Percentiles rank a stretch among this genome's conserved stretches.
These are phyloP conservation scores for Trametes hirsuta DNA, from an alignment of 1,284 basidiomycete species.

Conservation along the genomic window DNA sequence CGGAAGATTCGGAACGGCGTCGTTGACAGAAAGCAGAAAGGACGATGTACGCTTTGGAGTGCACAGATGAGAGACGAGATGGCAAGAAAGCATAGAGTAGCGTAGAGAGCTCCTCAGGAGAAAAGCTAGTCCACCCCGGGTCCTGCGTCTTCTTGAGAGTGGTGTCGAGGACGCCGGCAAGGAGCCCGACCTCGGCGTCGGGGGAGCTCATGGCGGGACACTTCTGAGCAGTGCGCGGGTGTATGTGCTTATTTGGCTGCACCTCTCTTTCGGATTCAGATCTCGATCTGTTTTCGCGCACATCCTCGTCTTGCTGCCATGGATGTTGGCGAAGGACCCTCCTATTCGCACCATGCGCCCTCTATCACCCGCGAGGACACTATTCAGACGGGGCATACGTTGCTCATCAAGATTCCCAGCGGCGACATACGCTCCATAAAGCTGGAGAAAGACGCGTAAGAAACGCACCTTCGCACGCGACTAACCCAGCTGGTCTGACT, in stretches of 20 bases:
- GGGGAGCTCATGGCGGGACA: slow-evolving; percentile 15
- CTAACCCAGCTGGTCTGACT: slow-evolving; percentile 16
- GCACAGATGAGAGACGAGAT: slow-evolving; percentile 41
- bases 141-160: slow-evolving; percentile 41
- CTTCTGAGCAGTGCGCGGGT: background rate
- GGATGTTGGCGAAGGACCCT: slow-evolving; percentile 34
- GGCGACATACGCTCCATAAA: slow-evolving; percentile 71
- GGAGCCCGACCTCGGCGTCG: slow-evolving; percentile 18
- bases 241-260: slow-evolving; percentile 19
- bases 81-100: slow-evolving; percentile 61
- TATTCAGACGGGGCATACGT: slow-evolving; percentile 64
- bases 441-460: slow-evolving; percentile 68
- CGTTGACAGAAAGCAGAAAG: slow-evolving; percentile 69
- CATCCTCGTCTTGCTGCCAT: slow-evolving; percentile 19
- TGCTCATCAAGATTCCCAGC: slow-evolving; percentile 70
- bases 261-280: slow-evolving; percentile 1
- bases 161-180: slow-evolving; percentile 30
- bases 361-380: slow-evolving; percentile 28
- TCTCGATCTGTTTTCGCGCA: slow-evolving; percentile 22
- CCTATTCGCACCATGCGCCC: slow-evolving; percentile 13
- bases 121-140: slow-evolving; percentile 38
- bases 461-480: slow-evolving; percentile 8
- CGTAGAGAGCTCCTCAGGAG: slow-evolving; percentile 58
- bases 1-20: slow-evolving; percentile 41
- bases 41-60: slow-evolving; percentile 68